Percentiles rank a stretch among this genome's conserved stretches.
Evolutionary conservation across 495 filamentous ascomycete genomes (phyloP).

Genomic region (Penicillium turbatum): DNA sequence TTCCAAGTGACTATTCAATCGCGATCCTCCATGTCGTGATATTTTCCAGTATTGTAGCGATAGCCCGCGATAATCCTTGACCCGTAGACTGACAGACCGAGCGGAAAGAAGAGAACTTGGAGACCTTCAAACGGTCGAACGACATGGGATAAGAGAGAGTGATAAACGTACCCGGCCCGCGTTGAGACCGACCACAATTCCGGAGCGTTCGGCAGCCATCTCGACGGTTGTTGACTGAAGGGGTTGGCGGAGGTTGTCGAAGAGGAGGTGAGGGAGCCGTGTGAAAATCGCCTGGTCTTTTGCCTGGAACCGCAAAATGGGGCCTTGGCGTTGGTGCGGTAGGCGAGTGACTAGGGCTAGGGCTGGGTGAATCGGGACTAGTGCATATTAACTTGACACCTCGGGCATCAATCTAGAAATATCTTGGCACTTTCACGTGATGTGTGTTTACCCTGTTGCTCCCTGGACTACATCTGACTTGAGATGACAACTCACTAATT

Average conservation of each 20-base stretch:
- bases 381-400: not conserved
- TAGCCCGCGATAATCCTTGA: slow-evolving; percentile 9
- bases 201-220: slow-evolving; percentile 65
- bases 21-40: not conserved
- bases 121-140: slow-evolving; percentile 6
- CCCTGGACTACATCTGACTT: not conserved
- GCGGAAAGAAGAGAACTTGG: slow-evolving; percentile 18
- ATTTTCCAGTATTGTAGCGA: not conserved
- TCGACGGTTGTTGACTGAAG: slow-evolving; percentile 42
- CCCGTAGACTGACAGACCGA: slow-evolving; percentile 15
- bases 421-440: not conserved
- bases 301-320: slow-evolving; percentile 30
- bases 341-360: slow-evolving; percentile 32
- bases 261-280: slow-evolving; percentile 33
- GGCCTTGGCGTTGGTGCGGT: slow-evolving; percentile 35
- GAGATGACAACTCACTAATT: too few species aligned
- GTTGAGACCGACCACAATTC: slow-evolving; percentile 80
- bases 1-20: not conserved
- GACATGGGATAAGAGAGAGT: slow-evolving; percentile 12
- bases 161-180: slow-evolving; percentile 73
- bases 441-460: not conserved
- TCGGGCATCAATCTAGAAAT: not conserved
- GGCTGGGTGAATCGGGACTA: slow-evolving; percentile 25
- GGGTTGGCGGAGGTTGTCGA: slow-evolving; percentile 47
- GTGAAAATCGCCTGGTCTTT: slow-evolving; percentile 37